These are phyloP conservation scores for Mycena polygramma DNA, from an alignment of 768 basidiomycete genomes.

Conservation along the genomic window DNA sequence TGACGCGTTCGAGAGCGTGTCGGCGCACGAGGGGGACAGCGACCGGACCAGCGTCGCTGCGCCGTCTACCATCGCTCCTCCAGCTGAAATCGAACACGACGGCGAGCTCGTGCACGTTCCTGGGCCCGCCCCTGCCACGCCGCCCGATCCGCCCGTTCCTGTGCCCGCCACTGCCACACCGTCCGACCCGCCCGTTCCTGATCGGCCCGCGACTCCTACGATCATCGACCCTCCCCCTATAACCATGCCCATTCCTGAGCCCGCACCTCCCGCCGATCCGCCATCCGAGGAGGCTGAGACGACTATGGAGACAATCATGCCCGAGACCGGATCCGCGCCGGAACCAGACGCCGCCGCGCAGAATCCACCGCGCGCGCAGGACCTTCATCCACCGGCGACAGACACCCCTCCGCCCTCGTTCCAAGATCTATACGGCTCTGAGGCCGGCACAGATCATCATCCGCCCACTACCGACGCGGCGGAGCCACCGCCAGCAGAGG, in stretches of 20 bases:
- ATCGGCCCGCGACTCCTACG: not conserved
- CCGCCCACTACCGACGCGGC: not conserved
- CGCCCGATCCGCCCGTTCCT: conserved; percentile 8
- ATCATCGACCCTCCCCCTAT: not conserved
- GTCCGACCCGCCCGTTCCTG: conserved; percentile 7
- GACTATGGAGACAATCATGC: not conserved
- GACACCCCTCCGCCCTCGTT: conserved; percentile 33
- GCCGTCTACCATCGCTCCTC: conserved; percentile 23
- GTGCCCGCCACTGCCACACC: not conserved
- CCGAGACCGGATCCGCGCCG: not conserved
- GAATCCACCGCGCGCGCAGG: not conserved
- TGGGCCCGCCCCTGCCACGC: not conserved
- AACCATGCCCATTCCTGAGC: conserved; percentile 13
- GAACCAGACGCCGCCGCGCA: not conserved
- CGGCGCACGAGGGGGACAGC: conserved; percentile 14
- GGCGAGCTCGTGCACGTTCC: too few species aligned
- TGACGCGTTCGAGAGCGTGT: not conserved
- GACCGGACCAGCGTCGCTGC: conserved; percentile 27
- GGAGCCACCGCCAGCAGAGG: not conserved
- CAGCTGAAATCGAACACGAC: not conserved
- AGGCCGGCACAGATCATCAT: not conserved
- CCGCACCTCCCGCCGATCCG: not conserved
- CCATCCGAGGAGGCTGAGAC: not conserved
- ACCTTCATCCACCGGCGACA: not conserved
- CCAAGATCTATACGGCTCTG: conserved; percentile 30